Evolutionary conservation across 2,329 filamentous ascomycete species (phyloP).

Genomic region (Aureobasidium sp.): DNA sequence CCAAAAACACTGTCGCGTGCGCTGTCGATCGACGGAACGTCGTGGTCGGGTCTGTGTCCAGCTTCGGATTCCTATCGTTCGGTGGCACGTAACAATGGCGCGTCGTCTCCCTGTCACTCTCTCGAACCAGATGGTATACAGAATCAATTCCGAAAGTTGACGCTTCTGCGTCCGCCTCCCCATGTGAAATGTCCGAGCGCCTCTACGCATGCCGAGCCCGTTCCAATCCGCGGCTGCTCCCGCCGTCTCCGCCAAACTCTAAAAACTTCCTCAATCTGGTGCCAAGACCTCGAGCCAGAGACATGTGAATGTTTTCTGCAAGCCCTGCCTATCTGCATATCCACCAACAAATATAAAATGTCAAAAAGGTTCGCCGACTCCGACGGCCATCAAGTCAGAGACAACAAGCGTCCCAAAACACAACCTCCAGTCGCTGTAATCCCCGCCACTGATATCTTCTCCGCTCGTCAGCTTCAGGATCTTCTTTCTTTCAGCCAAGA

Average conservation of each 20-base stretch:
- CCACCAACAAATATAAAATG: background rate
- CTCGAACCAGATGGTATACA: background rate
- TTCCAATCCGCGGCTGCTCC: background rate
- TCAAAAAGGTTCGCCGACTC: slow-evolving; percentile 9
- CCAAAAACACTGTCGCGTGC: background rate
- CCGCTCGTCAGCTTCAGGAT: slow-evolving; percentile 58
- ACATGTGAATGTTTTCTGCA: slow-evolving; percentile 5
- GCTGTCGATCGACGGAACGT: background rate
- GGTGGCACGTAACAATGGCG: background rate
- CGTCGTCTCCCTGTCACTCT: background rate
- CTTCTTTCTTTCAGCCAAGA: slow-evolving; percentile 66
- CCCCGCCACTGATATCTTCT: slow-evolving; percentile 40
- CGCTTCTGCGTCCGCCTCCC: background rate
- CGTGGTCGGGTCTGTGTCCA: background rate
- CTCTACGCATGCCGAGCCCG: background rate
- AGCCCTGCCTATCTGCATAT: background rate
- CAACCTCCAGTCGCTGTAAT: background rate
- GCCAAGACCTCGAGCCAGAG: background rate
- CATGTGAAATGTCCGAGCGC: background rate
- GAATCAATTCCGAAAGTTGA: background rate
- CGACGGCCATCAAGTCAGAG: background rate
- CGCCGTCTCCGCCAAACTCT: background rate
- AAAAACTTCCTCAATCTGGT: background rate
- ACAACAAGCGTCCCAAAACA: slow-evolving; percentile 5
- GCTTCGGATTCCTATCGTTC: too few species aligned